Evolutionary conservation across 805 yeast genomes (phyloP), one percentile per base, ranked within the genome.

Genomic region (Candida maltosa): DNA sequence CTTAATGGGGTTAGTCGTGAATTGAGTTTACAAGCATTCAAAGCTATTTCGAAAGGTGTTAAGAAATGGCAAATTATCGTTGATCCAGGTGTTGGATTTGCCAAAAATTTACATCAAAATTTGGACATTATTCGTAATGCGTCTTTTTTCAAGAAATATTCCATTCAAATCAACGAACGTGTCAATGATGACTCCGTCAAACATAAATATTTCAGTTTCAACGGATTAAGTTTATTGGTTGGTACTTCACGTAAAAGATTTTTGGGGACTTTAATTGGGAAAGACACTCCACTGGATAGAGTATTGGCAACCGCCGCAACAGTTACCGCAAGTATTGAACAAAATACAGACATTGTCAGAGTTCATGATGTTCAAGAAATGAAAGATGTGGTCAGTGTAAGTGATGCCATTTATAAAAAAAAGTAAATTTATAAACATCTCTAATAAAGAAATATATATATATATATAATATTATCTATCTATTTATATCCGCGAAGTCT

Each of bases 61-160:
- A 68, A 71, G 39, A 78, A 91, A 57, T 93, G 96, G 96, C 97
- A 93, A 59, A 65, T 93, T 3, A 78, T 93, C 12, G 51, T 88
- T 4, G 99, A 93, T 54, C 98, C 99, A 1, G 98, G 98, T 2
- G 61, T 93, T 27, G 98, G 99, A 2, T 93, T 93, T 60, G 97
- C 97, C n/a, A 93, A 93, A 56, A 73, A 70, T 35, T 48, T 72
- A n/a, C 45, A 54, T 6, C 95, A 89, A 51, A 91, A 89, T 55
- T 45, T 89, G 21, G 70, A 70, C 16, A 48, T 87, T 1, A 69
- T 93, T 19, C 72, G 77, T 41, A 68, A 76, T 69, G 40, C 74
- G 59, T 32, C 47, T 41, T 20, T 56, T 66, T 48, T 68, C 49
- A 80, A 80, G 51, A 58, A 63, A 20, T 82, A 78, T 47, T 62